These are phyloP conservation scores for Nicotiana rustica DNA, from an alignment of 305 asterid genomes.

Conservation along the genomic window DNA sequence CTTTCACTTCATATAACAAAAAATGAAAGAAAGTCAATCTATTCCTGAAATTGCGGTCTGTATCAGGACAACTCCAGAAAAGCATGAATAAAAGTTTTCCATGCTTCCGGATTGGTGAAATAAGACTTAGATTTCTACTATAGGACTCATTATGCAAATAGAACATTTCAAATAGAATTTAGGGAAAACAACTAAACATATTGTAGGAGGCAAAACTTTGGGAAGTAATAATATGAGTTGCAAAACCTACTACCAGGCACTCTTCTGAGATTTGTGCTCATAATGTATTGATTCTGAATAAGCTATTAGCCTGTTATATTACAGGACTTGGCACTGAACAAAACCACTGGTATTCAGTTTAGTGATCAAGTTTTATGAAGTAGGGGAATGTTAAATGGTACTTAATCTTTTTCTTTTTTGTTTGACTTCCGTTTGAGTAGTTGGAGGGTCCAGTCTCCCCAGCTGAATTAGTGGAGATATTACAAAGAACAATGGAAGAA, in stretches of 20 bases:
- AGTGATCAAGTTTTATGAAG: neutral
- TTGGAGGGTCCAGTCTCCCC: constrained; percentile 86
- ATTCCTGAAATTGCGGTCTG: no score
- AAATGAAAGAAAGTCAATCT: no score
- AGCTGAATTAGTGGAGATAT: constrained; percentile 69
- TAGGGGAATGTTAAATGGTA: neutral
- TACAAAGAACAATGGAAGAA: constrained; percentile 79
- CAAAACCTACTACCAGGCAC: neutral
- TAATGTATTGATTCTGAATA: neutral
- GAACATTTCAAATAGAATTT: neutral
- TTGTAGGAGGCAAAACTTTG: neutral
- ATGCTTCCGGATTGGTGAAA: constrained; percentile 15
- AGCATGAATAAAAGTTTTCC: neutral
- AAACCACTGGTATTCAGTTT: neutral
- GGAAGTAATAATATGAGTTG: neutral
- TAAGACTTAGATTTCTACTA: neutral
- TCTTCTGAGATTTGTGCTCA: neutral
- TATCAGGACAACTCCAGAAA: neutral
- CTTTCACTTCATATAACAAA: no score
- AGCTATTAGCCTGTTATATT: neutral
- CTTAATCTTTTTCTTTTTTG: neutral
- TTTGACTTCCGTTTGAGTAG: constrained; percentile 44
- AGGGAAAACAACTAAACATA: neutral
- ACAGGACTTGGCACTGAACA: neutral
- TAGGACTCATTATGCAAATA: neutral